Conservation (phyloP, 2,329 filamentous ascomycete species). For the Aspergillus latus region DNA sequence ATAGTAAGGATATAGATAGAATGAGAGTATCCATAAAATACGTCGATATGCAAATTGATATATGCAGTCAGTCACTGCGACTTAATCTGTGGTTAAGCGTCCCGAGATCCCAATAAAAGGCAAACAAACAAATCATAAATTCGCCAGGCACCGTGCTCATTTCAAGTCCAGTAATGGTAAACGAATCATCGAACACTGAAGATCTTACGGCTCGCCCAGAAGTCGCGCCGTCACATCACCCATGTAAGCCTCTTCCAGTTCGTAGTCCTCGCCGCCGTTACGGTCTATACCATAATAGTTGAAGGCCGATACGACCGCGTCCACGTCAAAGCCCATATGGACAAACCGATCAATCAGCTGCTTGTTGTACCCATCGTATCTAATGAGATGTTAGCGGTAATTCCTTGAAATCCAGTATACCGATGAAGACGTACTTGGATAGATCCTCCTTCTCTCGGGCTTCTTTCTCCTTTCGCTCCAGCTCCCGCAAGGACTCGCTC, state of each 20-base stretch:
- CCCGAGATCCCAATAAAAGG: conserved; percentile 2
- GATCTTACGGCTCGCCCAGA: conserved; percentile 65
- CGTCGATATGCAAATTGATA: neutral
- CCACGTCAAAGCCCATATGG: conserved; percentile 86
- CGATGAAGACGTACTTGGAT: conserved; percentile 45
- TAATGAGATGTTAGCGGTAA: conserved; percentile 43
- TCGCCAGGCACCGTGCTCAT: conserved; percentile 36
- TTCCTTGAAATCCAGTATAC: neutral
- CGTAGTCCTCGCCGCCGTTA: conserved; percentile 75
- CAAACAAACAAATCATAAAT: conserved; percentile 14
- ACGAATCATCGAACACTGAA: conserved; percentile 1
- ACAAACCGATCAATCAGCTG: conserved; percentile 80
- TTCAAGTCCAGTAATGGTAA: conserved; percentile 19
- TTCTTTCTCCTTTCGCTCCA: conserved; percentile 55
- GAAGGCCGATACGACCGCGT: conserved; percentile 82
- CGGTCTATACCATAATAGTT: conserved; percentile 76
- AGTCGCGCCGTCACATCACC: conserved; percentile 84
- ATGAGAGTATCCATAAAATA: too few relatives aligned
- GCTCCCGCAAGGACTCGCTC: conserved; percentile 54
- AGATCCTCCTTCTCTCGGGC: conserved; percentile 58
- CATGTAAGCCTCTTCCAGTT: conserved; percentile 86
- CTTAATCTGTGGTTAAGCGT: conserved; percentile 5
- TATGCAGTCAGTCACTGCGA: conserved; percentile 5
- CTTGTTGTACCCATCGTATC: conserved; percentile 85
- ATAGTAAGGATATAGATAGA: too few relatives aligned